A percentile compares a stretch with the other conserved stretches of the same genome.
These are phyloP conservation scores for Lycium barbarum DNA, from an alignment of 257 asterid species.

Conservation along the genomic window DNA sequence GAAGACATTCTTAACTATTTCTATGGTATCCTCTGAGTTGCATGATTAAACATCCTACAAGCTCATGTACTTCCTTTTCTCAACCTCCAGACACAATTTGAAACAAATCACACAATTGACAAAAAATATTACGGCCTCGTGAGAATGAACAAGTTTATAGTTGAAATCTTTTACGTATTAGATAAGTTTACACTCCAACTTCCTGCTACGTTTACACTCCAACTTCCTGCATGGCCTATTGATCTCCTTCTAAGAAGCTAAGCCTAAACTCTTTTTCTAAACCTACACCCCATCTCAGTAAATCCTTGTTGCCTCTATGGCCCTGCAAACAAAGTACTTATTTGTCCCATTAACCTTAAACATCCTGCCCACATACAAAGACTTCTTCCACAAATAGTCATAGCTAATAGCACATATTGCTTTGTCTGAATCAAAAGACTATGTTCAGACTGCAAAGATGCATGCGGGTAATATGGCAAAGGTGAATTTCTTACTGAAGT, in stretches of 20 bases:
- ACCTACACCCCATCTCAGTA: not conserved
- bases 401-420: not conserved
- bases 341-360: not conserved
- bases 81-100: not conserved
- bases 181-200: constrained; percentile 2
- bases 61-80: not conserved
- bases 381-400: not conserved
- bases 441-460: not conserved
- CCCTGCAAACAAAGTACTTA: not conserved
- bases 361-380: not conserved
- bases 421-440: not conserved
- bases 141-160: not conserved
- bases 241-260: not conserved
- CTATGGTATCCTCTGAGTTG: not conserved
- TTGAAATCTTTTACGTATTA: not conserved
- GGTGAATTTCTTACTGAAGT: not conserved
- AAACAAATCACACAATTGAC: not conserved
- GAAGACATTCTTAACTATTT: not conserved
- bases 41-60: constrained; percentile 11
- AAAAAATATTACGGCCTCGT: not conserved
- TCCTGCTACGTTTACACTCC: not conserved
- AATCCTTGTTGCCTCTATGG: not conserved
- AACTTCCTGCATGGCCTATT: not conserved
- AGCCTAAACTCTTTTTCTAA: not conserved
- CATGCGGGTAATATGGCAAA: not conserved